phyloP scores from a whole-genome alignment of 2,329 filamentous ascomycete genomes.

The Sphaceloma murrayae region DNA sequence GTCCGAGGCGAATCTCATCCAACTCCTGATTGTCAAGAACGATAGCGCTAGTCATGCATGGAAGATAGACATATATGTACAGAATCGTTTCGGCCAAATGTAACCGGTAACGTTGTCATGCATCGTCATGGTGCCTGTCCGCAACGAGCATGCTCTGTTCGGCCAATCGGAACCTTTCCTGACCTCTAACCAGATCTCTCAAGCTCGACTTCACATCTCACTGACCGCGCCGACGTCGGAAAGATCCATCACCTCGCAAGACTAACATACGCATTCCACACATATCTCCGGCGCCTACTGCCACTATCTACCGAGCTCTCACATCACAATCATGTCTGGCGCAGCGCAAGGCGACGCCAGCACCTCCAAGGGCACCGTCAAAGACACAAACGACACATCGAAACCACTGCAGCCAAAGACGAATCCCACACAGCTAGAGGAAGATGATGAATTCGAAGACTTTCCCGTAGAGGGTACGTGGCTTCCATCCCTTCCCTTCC shows the following conservation, averaged over 20 bases:
- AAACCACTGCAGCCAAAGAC: conserved; percentile 51
- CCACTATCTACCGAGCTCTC: not conserved
- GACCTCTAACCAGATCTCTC: conserved; percentile 5
- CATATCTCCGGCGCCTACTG: too few relatives aligned
- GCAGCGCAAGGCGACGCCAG: conserved; percentile 31
- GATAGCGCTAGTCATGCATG: too few relatives aligned
- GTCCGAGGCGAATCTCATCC: too few relatives aligned
- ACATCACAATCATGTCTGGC: conserved; percentile 37
- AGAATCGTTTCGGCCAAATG: too few relatives aligned
- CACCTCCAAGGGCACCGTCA: conserved; percentile 35
- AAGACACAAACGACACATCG: conserved; percentile 32
- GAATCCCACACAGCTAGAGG: conserved; percentile 63
- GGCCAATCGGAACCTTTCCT: conserved; percentile 5
- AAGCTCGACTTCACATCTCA: conserved; percentile 5
- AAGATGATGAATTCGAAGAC: conserved; percentile 98
- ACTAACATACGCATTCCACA: not conserved
- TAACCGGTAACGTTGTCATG: too few relatives aligned
- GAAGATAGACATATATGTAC: too few relatives aligned
- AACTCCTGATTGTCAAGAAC: too few relatives aligned
- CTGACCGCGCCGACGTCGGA: not conserved
- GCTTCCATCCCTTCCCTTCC: not conserved
- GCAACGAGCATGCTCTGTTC: not conserved
- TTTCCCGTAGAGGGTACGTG: conserved; percentile 83
- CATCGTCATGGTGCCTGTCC: conserved; percentile 5
- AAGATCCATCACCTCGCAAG: not conserved